A percentile compares a stretch with the other conserved stretches of the same genome.
Evolutionary conservation across 164 flowering plant species (phyloP).

Genomic region (Vitis labrusca): DNA sequence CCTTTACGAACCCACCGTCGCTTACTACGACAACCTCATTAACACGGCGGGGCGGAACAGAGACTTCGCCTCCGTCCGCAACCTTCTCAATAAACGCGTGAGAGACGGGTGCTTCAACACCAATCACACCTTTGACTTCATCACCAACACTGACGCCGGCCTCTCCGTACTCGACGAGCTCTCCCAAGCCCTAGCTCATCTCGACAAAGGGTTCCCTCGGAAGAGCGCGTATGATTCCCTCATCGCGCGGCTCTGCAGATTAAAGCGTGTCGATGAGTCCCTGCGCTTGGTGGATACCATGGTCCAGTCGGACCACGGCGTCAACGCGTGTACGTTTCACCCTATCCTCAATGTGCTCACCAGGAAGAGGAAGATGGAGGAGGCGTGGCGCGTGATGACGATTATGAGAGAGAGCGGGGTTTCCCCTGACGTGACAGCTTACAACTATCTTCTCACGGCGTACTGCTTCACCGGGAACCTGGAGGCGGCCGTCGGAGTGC

Average conservation of each 20-base stretch:
- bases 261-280: slow-evolving; percentile 30
- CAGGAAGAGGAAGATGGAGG: slow-evolving; percentile 28
- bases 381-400: slow-evolving; percentile 41
- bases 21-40: slow-evolving; percentile 50
- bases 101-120: slow-evolving; percentile 54
- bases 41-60: slow-evolving; percentile 41
- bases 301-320: slow-evolving; percentile 22
- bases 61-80: slow-evolving; percentile 41
- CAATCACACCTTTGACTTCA: slow-evolving; percentile 54
- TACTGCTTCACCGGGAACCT: slow-evolving; percentile 41
- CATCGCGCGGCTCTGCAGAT: slow-evolving; percentile 40
- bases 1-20: slow-evolving; percentile 33
- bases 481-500: slow-evolving; percentile 24
- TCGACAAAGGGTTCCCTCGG: slow-evolving; percentile 37
- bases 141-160: slow-evolving; percentile 26
- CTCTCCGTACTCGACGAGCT: slow-evolving; percentile 33
- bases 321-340: slow-evolving; percentile 37
- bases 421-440: slow-evolving; percentile 40
- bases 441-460: slow-evolving; percentile 44
- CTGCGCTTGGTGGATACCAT: slow-evolving; percentile 37
- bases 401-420: slow-evolving; percentile 34
- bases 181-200: slow-evolving; percentile 26
- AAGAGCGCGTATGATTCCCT: slow-evolving; percentile 54
- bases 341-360: slow-evolving; percentile 50
- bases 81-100: slow-evolving; percentile 48